Evolutionary conservation across 495 filamentous ascomycete species (phyloP).

Genomic region (Thermochaetoides thermophila): DNA sequence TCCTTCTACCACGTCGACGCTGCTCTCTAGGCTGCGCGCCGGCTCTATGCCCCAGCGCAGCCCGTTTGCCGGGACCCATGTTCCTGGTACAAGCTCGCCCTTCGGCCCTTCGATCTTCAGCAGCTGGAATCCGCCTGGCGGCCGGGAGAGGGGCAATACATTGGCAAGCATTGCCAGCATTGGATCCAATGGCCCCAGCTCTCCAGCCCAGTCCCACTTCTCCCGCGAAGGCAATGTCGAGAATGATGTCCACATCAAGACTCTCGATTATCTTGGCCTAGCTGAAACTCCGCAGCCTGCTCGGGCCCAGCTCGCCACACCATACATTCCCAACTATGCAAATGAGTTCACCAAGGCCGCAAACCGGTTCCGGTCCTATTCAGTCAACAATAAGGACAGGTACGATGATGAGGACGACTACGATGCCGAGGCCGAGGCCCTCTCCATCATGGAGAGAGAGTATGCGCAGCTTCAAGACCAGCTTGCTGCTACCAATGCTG

Average conservation of each 20-base stretch:
- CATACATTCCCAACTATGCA: constrained; percentile 65
- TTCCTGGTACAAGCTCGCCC: constrained; percentile 39
- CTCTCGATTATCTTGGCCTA: constrained; percentile 87
- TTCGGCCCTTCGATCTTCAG: constrained; percentile 87
- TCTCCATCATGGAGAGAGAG: constrained; percentile 52
- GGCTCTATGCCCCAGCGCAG: constrained; percentile 89
- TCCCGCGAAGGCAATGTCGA: constrained; percentile 77
- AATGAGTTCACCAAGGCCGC: constrained; percentile 53
- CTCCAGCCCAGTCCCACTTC: constrained; percentile 78
- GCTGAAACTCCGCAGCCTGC: constrained; percentile 84
- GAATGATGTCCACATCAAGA: constrained; percentile 73
- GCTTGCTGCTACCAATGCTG: constrained; percentile 68
- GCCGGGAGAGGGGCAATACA: constrained; percentile 64
- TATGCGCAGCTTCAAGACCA: constrained; percentile 45
- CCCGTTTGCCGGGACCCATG: constrained; percentile 48
- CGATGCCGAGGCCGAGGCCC: constrained; percentile 57
- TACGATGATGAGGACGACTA: constrained; percentile 91
- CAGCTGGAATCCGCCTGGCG: constrained; percentile 60
- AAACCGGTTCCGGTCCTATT: constrained; percentile 89
- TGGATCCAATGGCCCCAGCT: constrained; percentile 70
- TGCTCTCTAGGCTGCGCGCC: constrained; percentile 77
- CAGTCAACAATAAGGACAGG: constrained; percentile 96
- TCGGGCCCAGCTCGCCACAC: constrained; percentile 54
- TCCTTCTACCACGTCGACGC: constrained; percentile 46
- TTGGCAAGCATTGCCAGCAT: constrained; percentile 63